Percentiles rank a stretch among this genome's conserved stretches.
These are phyloP conservation scores for Phaffia rhodozyma DNA, from an alignment of 1,284 basidiomycete genomes.

Conservation along the genomic window DNA sequence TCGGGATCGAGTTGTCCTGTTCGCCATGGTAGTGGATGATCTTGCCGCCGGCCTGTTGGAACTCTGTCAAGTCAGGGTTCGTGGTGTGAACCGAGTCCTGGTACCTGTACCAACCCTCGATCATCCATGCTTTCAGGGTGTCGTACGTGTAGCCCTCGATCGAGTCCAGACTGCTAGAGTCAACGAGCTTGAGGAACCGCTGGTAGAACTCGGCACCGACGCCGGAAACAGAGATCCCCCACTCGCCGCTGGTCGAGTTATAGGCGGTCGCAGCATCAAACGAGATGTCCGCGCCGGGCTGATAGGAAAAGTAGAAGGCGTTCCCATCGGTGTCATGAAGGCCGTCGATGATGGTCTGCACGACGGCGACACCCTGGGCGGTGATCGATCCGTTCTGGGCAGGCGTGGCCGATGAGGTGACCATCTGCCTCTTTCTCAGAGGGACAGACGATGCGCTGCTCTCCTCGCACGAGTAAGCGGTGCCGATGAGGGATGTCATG, in stretches of 20 bases:
- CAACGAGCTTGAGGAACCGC: not conserved
- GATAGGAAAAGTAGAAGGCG: slow-evolving; percentile 13
- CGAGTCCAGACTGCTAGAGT: slow-evolving; percentile 1
- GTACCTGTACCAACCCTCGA: slow-evolving; percentile 14
- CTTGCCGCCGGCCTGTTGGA: slow-evolving; percentile 22
- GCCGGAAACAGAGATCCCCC: not conserved
- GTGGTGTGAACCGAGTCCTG: slow-evolving; percentile 8
- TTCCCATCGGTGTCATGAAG: slow-evolving; percentile 5
- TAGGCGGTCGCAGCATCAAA: slow-evolving; percentile 4
- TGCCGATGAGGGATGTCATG: not conserved
- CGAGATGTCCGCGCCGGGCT: slow-evolving; percentile 4
- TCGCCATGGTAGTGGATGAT: slow-evolving; percentile 24
- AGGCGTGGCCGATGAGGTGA: not conserved
- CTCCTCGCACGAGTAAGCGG: too few species aligned
- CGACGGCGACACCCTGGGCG: slow-evolving; percentile 9
- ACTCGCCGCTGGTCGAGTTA: not conserved
- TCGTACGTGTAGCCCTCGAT: slow-evolving; percentile 18
- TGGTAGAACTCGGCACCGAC: not conserved
- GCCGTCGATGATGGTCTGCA: slow-evolving; percentile 8
- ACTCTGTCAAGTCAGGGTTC: slow-evolving; percentile 20
- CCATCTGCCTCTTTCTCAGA: not conserved
- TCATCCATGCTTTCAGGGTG: slow-evolving; percentile 18
- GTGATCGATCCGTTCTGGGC: slow-evolving; percentile 4
- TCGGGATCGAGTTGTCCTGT: slow-evolving; percentile 18
- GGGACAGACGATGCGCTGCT: too few species aligned